Percentiles rank a stretch among this genome's conserved stretches.
phyloP scores from a whole-genome alignment of 108 stramenopile species.

The Mediolabrus comicus region DNA sequence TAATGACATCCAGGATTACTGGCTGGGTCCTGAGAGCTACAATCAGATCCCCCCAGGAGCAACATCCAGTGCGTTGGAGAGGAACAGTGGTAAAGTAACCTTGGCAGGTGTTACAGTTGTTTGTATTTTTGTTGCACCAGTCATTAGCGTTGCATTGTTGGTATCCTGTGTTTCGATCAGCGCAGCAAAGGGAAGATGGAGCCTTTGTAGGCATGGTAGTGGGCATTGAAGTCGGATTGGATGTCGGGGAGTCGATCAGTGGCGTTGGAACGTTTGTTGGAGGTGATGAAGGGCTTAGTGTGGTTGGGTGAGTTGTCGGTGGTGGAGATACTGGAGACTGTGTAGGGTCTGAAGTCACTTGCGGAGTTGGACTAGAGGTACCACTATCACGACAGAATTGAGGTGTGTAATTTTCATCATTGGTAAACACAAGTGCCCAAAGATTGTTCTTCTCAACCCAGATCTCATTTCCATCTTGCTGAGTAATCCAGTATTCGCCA shows the following conservation, averaged over 20 bases:
- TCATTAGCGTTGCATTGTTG: conserved; percentile 4
- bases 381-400: conserved; percentile 19
- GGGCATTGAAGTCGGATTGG: conserved; percentile 2
- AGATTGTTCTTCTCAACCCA: conserved; percentile 30
- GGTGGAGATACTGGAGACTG: not conserved
- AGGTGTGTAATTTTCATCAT: conserved; percentile 15
- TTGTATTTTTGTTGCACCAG: conserved; percentile 7
- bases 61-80: conserved; percentile 18
- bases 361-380: not conserved
- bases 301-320: not conserved
- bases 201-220: not conserved
- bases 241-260: not conserved
- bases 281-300: not conserved
- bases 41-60: conserved; percentile 14
- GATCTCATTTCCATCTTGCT: conserved; percentile 23
- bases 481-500: conserved; percentile 29
- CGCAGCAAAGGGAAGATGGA: conserved; percentile 9
- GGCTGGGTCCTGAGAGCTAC: not conserved
- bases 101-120: conserved; percentile 1
- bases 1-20: conserved; percentile 17
- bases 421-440: conserved; percentile 24
- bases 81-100: conserved; percentile 2
- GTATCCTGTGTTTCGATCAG: conserved; percentile 16
- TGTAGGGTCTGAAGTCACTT: not conserved
- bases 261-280: not conserved